Base-by-base conservation (phyloP, 2,329 filamentous ascomycete genomes). In the Microascus cirrosus region DNA sequence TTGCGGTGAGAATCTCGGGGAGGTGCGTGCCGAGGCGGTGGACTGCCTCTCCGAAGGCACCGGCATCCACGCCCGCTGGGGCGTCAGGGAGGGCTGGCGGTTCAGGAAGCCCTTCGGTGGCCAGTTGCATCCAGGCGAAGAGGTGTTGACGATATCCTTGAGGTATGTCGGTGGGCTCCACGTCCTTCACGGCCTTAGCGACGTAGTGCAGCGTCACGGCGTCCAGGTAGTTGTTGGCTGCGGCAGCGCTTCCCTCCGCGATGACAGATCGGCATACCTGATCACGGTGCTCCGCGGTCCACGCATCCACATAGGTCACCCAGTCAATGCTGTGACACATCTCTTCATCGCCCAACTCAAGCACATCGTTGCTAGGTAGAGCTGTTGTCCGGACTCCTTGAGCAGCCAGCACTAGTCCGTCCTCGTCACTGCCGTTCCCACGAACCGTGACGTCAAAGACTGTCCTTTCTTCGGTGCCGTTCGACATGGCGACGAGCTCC, bases 1-100 rank as follows among this genome's bases (percentile, higher is more conserved):
- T 63, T 2, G 68, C 69, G 2, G 61, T 52, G 3, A 74, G 60
- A 22, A 74, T 71, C 7, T 58, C 61, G 2, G 60, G 59, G 7
- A 73, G 42, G 42, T 48, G 15, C 18, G 18, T n/a, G 12, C 42
- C 42, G 3, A 48, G 15, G 3, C 42, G 42, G 42, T 11, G 5
- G 18, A 48, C 22, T 15, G 8, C 42, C 8, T 22, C 42, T 20
- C 22, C 42, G 42, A 48, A 20, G 15, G 18, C 42, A 15, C n/a
- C 36, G 4, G 10, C 5, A 4, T 42, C 2, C n/a, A 42, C 12
- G 3, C 36, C 36, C 36, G 13, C 36, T 12, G 36, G 36, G 13
- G 12, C n/a, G 4, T 5, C 36, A 4, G 36, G 36, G 36, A 42
- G 36, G 3, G 5, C 2, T 3, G 36, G 36, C 3, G n/a, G 12